A percentile compares a stretch with the other conserved stretches of the same genome.
phyloP scores from a whole-genome alignment of 2,329 filamentous ascomycete genomes.

The Nemania sp. region DNA sequence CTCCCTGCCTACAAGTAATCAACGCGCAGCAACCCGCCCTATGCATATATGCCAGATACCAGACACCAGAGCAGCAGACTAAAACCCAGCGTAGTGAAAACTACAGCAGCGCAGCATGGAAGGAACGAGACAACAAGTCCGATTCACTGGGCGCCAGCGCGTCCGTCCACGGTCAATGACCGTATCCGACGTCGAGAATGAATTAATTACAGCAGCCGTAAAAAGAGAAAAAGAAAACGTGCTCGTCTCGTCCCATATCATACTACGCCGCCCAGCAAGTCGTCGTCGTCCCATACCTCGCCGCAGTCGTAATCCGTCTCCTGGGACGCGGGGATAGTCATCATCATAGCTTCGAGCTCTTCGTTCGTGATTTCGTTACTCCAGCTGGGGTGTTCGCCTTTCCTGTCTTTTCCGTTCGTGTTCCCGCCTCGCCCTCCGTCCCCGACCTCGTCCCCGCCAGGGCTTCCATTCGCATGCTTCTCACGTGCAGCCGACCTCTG shows the following conservation, averaged over 20 bases:
- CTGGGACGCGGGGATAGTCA: constrained; percentile 26
- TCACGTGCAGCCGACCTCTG: neutral
- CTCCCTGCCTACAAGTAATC: no score
- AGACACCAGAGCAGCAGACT: neutral
- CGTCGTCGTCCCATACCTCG: constrained; percentile 30
- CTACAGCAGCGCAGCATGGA: neutral
- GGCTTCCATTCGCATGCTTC: neutral
- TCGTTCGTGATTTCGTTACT: neutral
- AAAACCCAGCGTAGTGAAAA: neutral
- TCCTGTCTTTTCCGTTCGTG: neutral
- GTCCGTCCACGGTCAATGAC: no score
- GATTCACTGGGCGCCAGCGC: no score
- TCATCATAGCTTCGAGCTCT: neutral
- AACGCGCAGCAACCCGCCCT: neutral
- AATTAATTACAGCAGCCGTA: neutral
- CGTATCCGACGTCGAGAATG: no score
- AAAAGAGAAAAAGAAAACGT: neutral
- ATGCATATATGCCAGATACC: neutral
- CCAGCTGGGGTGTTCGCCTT: neutral
- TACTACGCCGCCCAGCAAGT: constrained; percentile 18
- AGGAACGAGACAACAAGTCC: no score
- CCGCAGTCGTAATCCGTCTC: constrained; percentile 38
- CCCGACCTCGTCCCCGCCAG: neutral
- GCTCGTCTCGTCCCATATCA: neutral
- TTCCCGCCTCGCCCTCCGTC: no score